Evolutionary conservation across 108 stramenopile species (phyloP).

Genomic region (Nitzschia putrida): DNA sequence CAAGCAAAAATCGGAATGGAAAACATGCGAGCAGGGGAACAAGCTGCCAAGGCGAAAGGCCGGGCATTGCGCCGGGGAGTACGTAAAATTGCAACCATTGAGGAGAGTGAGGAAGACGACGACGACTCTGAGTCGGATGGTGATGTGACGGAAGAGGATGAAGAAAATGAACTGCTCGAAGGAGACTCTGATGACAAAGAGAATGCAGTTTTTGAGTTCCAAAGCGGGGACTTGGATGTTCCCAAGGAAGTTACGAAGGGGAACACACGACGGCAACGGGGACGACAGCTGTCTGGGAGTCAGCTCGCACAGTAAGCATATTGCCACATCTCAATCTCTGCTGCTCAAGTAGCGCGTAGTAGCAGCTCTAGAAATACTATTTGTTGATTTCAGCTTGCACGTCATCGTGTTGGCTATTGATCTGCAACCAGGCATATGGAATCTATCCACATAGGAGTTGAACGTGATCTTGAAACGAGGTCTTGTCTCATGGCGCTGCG

Average conservation of each 20-base stretch:
- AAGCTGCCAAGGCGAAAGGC: constrained; percentile 56
- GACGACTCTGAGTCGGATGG: constrained; percentile 29
- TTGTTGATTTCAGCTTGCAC: too few species aligned
- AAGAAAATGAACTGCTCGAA: constrained; percentile 2
- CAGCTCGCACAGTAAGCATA: neutral
- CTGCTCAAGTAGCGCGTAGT: too few species aligned
- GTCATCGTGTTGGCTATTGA: too few species aligned
- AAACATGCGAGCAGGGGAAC: constrained; percentile 65
- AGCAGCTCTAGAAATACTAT: too few species aligned
- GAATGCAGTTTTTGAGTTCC: neutral
- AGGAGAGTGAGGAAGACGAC: constrained; percentile 27
- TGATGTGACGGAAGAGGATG: neutral
- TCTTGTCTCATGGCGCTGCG: neutral
- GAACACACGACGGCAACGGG: too few species aligned
- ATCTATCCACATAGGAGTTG: neutral
- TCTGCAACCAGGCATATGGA: neutral
- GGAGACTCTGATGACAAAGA: constrained; percentile 6
- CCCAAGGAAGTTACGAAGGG: neutral
- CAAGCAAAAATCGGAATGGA: constrained; percentile 57
- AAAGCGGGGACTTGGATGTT: neutral
- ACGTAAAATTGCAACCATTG: constrained; percentile 36
- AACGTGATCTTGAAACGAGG: neutral
- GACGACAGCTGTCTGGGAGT: neutral
- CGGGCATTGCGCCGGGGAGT: constrained; percentile 56
- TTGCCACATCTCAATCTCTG: too few species aligned